phyloP scores from a whole-genome alignment of 257 asterid genomes.

The Mentha longifolia region DNA sequence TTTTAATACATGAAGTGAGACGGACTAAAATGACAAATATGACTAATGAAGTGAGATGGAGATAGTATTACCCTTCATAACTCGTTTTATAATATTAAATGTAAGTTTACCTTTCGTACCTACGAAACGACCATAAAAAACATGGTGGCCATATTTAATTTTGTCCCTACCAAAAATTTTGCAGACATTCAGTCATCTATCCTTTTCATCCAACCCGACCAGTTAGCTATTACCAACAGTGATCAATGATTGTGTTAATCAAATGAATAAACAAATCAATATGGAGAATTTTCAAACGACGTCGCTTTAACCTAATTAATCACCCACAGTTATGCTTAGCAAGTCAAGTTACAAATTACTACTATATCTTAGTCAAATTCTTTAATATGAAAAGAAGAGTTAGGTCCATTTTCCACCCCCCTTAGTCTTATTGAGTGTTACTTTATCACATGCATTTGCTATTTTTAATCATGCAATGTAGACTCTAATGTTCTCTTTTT shows the following conservation, averaged over 20 bases:
- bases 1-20: too few species aligned
- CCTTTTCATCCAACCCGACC: conserved; percentile 9
- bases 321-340: not conserved
- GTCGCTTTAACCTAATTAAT: not conserved
- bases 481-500: too few species aligned
- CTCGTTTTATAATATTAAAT: too few species aligned
- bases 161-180: conserved; percentile 21
- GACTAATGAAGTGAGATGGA: too few species aligned
- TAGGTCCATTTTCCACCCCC: not conserved
- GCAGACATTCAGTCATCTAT: conserved; percentile 13
- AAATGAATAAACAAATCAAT: not conserved
- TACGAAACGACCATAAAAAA: conserved; percentile 9
- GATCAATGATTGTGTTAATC: not conserved
- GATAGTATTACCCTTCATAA: too few species aligned
- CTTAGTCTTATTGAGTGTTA: not conserved
- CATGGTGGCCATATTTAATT: not conserved
- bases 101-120: not conserved
- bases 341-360: too few species aligned
- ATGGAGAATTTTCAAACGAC: not conserved
- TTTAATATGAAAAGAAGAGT: not conserved
- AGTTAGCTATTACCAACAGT: not conserved
- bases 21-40: too few species aligned
- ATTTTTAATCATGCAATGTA: not conserved
- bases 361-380: too few species aligned
- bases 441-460: not conserved